Evolutionary conservation across 169 alveolate species (phyloP).

Genomic region (Eimeria maxima): DNA sequence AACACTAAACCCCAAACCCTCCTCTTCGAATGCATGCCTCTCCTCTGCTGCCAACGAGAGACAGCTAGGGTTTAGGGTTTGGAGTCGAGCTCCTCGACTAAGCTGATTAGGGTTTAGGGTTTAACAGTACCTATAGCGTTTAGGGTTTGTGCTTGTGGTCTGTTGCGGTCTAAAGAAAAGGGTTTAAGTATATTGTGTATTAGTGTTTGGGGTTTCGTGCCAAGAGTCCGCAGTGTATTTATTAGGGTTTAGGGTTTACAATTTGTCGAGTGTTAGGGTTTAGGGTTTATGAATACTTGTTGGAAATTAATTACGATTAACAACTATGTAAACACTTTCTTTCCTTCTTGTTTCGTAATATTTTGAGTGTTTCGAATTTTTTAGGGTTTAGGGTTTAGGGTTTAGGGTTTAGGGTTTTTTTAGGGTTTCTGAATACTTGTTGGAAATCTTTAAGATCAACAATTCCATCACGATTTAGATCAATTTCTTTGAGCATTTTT

Average conservation of each 20-base stretch:
- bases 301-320: background rate
- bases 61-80: too few relatives aligned
- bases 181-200: too few relatives aligned
- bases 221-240: too few relatives aligned
- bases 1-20: background rate
- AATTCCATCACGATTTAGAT: constrained; percentile 35
- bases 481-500: constrained; percentile 29
- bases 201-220: too few relatives aligned
- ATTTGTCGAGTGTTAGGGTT: background rate
- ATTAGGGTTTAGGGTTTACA: background rate
- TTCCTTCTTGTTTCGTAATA: background rate
- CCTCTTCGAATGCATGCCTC: background rate
- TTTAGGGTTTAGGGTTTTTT: too few relatives aligned
- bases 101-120: background rate
- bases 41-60: background rate
- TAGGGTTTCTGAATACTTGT: background rate
- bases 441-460: constrained; percentile 41
- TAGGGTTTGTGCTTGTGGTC: too few relatives aligned
- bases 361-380: background rate
- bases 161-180: too few relatives aligned
- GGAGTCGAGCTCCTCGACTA: too few relatives aligned
- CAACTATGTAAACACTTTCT: too few relatives aligned
- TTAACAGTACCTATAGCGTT: too few relatives aligned
- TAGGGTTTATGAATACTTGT: background rate
- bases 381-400: constrained; percentile 8